Evolutionary conservation across 371 early-diverging fungal species (phyloP).

Genomic region (Smittium culicis): DNA sequence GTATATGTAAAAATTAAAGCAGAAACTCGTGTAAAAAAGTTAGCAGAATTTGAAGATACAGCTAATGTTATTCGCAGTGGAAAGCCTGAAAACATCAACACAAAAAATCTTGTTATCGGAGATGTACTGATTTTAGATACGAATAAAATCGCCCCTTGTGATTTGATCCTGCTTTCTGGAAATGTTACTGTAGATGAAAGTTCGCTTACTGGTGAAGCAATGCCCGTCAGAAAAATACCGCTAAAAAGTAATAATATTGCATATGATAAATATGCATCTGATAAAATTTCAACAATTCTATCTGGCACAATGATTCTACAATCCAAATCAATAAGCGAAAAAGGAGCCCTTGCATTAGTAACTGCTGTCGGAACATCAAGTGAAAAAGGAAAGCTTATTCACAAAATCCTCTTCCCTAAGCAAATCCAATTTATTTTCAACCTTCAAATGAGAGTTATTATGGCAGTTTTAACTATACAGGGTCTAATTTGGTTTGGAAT

Average conservation of each 20-base stretch:
- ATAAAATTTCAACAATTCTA: slow-evolving; percentile 44
- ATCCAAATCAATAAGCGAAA: slow-evolving; percentile 13
- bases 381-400: slow-evolving; percentile 63
- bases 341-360: slow-evolving; percentile 35
- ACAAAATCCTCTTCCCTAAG: slow-evolving; percentile 58
- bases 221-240: slow-evolving; percentile 63
- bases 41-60: slow-evolving; percentile 46
- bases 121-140: slow-evolving; percentile 49
- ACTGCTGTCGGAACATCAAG: slow-evolving; percentile 60
- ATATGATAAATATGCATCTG: slow-evolving; percentile 28
- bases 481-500: slow-evolving; percentile 42
- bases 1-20: slow-evolving; percentile 45
- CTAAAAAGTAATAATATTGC: slow-evolving; percentile 21
- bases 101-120: slow-evolving; percentile 53
- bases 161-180: slow-evolving; percentile 47
- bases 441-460: slow-evolving; percentile 54
- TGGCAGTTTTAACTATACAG: slow-evolving; percentile 42
- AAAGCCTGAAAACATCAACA: slow-evolving; percentile 37
- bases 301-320: slow-evolving; percentile 48
- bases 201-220: slow-evolving; percentile 66
- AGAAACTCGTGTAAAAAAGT: slow-evolving; percentile 47
- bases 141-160: slow-evolving; percentile 41
- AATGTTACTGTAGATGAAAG: slow-evolving; percentile 56
- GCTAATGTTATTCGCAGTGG: slow-evolving; percentile 41
- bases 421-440: slow-evolving; percentile 54